Evolutionary conservation across 805 yeast species (phyloP).

Genomic region (Clavispora fructus): DNA sequence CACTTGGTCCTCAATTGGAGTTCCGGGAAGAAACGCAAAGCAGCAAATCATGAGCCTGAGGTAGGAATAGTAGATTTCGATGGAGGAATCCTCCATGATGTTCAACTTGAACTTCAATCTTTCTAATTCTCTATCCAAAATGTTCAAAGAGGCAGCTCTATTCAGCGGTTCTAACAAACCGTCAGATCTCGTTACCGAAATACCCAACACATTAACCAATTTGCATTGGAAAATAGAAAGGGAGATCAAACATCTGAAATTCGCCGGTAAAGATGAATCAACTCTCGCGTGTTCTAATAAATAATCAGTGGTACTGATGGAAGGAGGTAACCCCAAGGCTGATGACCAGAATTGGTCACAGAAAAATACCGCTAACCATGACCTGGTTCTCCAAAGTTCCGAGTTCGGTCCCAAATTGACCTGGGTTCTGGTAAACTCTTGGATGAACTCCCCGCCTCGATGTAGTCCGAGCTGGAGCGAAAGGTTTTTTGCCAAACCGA

Average conservation of each 20-base stretch:
- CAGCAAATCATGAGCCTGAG: slow-evolving; percentile 78
- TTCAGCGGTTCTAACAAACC: slow-evolving; percentile 81
- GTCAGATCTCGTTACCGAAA: slow-evolving; percentile 79
- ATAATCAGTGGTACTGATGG: slow-evolving; percentile 72
- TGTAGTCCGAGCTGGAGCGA: slow-evolving; percentile 87
- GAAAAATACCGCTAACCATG: slow-evolving; percentile 87
- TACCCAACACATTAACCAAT: slow-evolving; percentile 79
- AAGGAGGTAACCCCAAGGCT: slow-evolving; percentile 80
- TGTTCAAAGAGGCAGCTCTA: slow-evolving; percentile 74
- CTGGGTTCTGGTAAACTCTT: slow-evolving; percentile 87
- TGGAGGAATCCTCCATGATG: slow-evolving; percentile 57
- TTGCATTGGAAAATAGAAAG: slow-evolving; percentile 81
- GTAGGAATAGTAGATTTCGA: slow-evolving; percentile 75
- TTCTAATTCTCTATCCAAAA: slow-evolving; percentile 73
- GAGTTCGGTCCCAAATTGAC: slow-evolving; percentile 80
- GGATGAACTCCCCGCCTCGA: slow-evolving; percentile 79
- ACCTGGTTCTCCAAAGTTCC: slow-evolving; percentile 88
- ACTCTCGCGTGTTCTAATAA: slow-evolving; percentile 72
- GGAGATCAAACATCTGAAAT: slow-evolving; percentile 66
- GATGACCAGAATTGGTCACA: slow-evolving; percentile 91
- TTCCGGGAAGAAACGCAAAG: slow-evolving; percentile 86
- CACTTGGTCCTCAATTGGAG: slow-evolving; percentile 82
- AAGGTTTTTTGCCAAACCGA: slow-evolving; percentile 78
- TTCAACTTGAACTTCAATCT: slow-evolving; percentile 60
- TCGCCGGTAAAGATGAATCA: slow-evolving; percentile 60